phyloP scores from a whole-genome alignment of 345 rosid genomes.

The Pistacia vera region DNA sequence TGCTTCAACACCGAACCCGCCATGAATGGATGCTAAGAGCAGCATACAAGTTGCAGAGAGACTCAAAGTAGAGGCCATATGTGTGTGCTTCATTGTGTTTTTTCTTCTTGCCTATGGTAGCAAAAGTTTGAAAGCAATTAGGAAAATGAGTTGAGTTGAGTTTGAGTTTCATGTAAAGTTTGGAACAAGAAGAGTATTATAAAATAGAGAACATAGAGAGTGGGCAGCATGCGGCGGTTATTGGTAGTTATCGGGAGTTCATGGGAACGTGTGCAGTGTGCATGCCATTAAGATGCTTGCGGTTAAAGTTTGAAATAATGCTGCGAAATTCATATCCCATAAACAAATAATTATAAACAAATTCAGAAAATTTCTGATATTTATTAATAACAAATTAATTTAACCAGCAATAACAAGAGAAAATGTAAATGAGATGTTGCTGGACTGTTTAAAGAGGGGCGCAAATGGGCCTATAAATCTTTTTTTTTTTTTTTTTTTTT shows the following conservation, averaged over 20 bases:
- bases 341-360: too few species aligned
- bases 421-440: too few species aligned
- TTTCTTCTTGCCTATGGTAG: neutral
- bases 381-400: too few species aligned
- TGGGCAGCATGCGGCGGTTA: slow-evolving; percentile 18
- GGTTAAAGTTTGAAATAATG: neutral
- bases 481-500: too few species aligned
- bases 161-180: neutral
- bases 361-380: too few species aligned
- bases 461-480: too few species aligned
- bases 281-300: neutral
- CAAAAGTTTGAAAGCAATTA: neutral
- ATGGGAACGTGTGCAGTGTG: neutral
- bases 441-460: too few species aligned
- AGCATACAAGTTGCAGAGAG: slow-evolving; percentile 14
- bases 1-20: slow-evolving; percentile 31
- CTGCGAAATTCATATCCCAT: too few species aligned
- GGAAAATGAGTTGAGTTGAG: neutral
- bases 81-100: neutral
- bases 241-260: slow-evolving; percentile 15
- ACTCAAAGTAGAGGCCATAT: slow-evolving; percentile 22
- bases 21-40: slow-evolving; percentile 19
- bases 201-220: neutral
- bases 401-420: too few species aligned
- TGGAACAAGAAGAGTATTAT: neutral